Evolutionary conservation across 352 stramenopile genomes (phyloP), one percentile per base, ranked within the genome.

Genomic region (Blastocystis sp.): DNA sequence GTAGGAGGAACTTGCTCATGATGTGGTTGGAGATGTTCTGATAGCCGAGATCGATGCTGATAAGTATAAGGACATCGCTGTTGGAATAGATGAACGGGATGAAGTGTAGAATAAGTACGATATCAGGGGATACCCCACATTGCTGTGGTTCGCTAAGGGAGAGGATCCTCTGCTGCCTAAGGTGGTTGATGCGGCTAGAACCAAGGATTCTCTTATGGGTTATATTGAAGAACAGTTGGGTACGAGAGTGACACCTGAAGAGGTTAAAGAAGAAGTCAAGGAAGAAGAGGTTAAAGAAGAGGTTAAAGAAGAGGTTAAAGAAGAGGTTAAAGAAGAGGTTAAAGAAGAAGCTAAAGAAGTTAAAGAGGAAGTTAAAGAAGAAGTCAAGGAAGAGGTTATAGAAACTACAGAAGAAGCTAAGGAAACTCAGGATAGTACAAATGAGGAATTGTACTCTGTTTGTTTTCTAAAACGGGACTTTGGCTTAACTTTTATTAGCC

Each of bases 21-120:
- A 70, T 4, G 20, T 55, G 69, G 93, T 96, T 24, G 93, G 96
- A 90, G 95, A 92, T 90, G 94, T 98, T 55, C 89, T 97, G 66
- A 95, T 98, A 89, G 95, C 93, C 79, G 96, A 97, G 93, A 96
- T 98, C 91, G 95, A 98, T 90, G 92, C 94, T 7, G 76, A 78
- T 26, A n/a, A 88, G 18, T 76, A 88, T 47, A 41, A 73, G 26
- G 50, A 54, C 9, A 59, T 88, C 16, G 76, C 3, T 9, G 70
- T 81, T 47, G 8, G 70, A 45, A 6, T 8, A n/a, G 37, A 26
- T 24, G 50, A 24, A 41, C 18, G 4, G 20, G 3, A 43, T 63
- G 8, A 64, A 20, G 34, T 24, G 54, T 81, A 81, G 70, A n/a
- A 18, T 76, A 73, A 68, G 30, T 88, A 62, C n/a, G 45, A 47